These are phyloP conservation scores for Physcomitrellopsis africana DNA, from an alignment of 225 moss, liverwort and hornwort genomes.

Conservation along the genomic window DNA sequence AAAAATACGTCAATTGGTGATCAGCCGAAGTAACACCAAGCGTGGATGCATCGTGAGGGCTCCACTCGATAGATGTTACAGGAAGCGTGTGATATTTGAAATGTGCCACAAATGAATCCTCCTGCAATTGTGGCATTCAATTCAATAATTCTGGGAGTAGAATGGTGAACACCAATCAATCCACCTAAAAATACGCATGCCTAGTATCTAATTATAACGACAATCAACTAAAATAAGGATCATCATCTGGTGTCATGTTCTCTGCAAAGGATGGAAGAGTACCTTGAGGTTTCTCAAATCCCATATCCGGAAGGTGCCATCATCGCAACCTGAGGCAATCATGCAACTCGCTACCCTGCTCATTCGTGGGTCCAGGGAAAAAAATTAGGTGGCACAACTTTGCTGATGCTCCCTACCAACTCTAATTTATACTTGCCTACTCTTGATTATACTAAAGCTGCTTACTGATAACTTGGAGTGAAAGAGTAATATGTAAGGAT, in stretches of 20 bases:
- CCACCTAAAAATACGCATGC: neutral
- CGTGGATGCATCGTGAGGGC: conserved; percentile 85
- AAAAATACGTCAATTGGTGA: conserved; percentile 81
- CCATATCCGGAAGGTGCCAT: conserved; percentile 97
- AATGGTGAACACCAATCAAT: neutral
- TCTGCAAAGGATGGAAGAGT: neutral
- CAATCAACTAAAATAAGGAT: neutral
- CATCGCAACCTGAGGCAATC: conserved; percentile 95
- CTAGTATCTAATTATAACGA: neutral
- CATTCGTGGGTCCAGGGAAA: neutral
- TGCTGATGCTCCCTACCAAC: no score
- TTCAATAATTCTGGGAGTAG: neutral
- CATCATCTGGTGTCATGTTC: neutral
- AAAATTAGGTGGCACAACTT: neutral
- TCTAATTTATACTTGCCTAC: no score
- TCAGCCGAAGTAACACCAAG: conserved; percentile 80
- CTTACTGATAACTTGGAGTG: neutral
- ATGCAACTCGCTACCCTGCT: conserved; percentile 94
- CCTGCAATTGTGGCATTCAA: conserved; percentile 36
- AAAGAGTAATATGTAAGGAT: neutral
- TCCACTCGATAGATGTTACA: conserved; percentile 96
- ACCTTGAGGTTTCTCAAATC: conserved; percentile 92
- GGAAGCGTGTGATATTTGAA: conserved; percentile 90
- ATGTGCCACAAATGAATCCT: conserved; percentile 90
- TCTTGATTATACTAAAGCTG: neutral